Evolutionary conservation across 371 early-diverging fungal species (phyloP).

Genomic region (Mucor ambiguus): DNA sequence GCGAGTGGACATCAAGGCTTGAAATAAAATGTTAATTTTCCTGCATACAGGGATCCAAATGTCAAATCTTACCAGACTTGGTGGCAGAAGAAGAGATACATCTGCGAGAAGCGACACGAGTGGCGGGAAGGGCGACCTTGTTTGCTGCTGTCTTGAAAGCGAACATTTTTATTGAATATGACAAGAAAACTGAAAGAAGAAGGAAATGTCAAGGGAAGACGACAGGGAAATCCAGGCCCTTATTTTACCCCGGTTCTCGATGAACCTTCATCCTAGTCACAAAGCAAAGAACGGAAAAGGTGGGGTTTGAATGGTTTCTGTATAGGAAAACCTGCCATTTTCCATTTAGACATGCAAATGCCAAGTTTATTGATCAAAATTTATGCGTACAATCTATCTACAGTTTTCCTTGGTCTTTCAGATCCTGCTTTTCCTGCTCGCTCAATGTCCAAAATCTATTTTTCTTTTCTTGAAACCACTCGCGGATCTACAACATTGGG

Average conservation of each 20-base stretch:
- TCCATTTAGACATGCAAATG: not conserved
- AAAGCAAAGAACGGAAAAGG: not conserved
- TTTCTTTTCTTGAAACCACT: conserved; percentile 47
- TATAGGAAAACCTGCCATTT: not conserved
- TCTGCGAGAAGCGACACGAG: conserved; percentile 52
- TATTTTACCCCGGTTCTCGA: conserved; percentile 17
- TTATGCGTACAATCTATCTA: conserved; percentile 6
- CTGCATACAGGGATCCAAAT: not conserved
- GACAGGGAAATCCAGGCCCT: conserved; percentile 22
- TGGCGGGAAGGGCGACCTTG: conserved; percentile 51
- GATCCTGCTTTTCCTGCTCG: conserved; percentile 40
- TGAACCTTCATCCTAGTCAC: conserved; percentile 3
- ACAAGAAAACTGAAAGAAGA: conserved; percentile 16
- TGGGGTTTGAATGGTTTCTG: not conserved
- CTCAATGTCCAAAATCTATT: conserved; percentile 44
- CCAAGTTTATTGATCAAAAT: not conserved
- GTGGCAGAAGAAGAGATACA: conserved; percentile 45
- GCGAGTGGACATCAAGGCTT: conserved; percentile 45
- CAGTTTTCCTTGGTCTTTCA: conserved; percentile 48
- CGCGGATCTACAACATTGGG: conserved; percentile 33
- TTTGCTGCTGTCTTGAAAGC: conserved; percentile 53
- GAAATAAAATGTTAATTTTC: not conserved
- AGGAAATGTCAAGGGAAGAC: not conserved
- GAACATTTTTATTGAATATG: conserved; percentile 38
- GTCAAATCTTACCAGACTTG: conserved; percentile 35